phyloP scores from a whole-genome alignment of 345 rosid species.

The Passiflora organensis region DNA sequence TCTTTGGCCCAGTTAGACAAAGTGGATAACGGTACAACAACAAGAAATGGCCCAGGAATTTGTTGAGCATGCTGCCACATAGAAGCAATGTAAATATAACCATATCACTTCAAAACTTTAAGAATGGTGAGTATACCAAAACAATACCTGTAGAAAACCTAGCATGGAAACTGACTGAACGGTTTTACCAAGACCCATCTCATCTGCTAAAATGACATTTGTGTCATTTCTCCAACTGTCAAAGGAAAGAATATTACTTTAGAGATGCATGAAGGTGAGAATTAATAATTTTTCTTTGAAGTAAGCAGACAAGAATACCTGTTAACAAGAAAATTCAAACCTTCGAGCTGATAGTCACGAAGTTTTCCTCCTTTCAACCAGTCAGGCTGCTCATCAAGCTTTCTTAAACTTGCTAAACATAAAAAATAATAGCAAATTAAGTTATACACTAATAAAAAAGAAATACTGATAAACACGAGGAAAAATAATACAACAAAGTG shows the following conservation, averaged over 20 bases:
- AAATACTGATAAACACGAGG: background rate
- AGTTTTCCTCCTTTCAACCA: slow-evolving; percentile 96
- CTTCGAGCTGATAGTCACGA: slow-evolving; percentile 98
- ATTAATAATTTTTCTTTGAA: background rate
- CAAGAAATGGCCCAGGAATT: slow-evolving; percentile 97
- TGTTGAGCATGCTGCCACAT: slow-evolving; percentile 90
- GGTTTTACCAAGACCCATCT: slow-evolving; percentile 99
- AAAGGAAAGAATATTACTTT: slow-evolving; percentile 13
- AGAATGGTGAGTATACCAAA: background rate
- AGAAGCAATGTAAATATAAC: slow-evolving; percentile 6
- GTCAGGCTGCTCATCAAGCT: slow-evolving; percentile 98
- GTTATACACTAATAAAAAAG: background rate
- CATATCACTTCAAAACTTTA: background rate
- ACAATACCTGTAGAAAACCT: slow-evolving; percentile 87
- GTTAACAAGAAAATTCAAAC: slow-evolving; percentile 94
- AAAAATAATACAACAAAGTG: too few species aligned
- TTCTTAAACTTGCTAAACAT: slow-evolving; percentile 69
- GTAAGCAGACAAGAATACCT: slow-evolving; percentile 47
- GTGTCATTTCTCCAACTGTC: slow-evolving; percentile 98
- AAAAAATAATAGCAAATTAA: background rate
- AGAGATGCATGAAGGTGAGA: slow-evolving; percentile 1
- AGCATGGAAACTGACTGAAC: slow-evolving; percentile 99
- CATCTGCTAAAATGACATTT: slow-evolving; percentile 99
- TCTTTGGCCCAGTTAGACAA: slow-evolving; percentile 99
- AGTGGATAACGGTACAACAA: slow-evolving; percentile 95